A percentile compares a stretch with the other conserved stretches of the same genome.
Evolutionary conservation across 176 grass and related monocot species (phyloP).

Genomic region (Tillandsia fasciculata): DNA sequence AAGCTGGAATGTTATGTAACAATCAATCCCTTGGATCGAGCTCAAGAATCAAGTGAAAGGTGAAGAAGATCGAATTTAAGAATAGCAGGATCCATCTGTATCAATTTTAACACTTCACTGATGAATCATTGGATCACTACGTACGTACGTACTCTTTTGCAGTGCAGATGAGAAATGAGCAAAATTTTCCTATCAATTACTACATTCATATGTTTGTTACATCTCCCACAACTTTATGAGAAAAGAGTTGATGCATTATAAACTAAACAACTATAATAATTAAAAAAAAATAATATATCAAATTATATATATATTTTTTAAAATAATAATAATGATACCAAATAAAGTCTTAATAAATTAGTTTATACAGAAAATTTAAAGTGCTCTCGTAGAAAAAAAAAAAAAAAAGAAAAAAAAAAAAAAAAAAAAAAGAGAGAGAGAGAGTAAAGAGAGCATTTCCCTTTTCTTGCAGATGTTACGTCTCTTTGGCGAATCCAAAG

Average conservation of each 20-base stretch:
- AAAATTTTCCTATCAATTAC: neutral
- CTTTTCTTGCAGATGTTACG: neutral
- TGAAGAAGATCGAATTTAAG: neutral
- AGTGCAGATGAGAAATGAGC: constrained; percentile 1
- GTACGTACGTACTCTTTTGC: neutral
- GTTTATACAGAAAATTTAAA: neutral
- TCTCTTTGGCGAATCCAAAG: neutral
- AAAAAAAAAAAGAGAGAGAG: no score
- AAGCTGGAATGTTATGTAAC: neutral
- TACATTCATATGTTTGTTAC: neutral
- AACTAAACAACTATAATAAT: no score
- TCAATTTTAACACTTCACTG: neutral
- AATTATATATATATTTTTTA: no score
- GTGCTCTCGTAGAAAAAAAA: neutral
- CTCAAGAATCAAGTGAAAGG: neutral
- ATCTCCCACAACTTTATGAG: constrained; percentile 7
- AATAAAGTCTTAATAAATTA: no score
- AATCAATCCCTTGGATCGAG: neutral
- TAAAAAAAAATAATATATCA: no score
- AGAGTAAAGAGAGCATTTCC: neutral
- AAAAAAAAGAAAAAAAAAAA: neutral
- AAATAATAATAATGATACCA: no score
- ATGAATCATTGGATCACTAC: neutral
- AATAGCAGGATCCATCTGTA: neutral
- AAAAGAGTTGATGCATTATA: neutral